phyloP scores from a whole-genome alignment of 1,284 basidiomycete genomes.

The Lentinula novae-zelandiae region DNA sequence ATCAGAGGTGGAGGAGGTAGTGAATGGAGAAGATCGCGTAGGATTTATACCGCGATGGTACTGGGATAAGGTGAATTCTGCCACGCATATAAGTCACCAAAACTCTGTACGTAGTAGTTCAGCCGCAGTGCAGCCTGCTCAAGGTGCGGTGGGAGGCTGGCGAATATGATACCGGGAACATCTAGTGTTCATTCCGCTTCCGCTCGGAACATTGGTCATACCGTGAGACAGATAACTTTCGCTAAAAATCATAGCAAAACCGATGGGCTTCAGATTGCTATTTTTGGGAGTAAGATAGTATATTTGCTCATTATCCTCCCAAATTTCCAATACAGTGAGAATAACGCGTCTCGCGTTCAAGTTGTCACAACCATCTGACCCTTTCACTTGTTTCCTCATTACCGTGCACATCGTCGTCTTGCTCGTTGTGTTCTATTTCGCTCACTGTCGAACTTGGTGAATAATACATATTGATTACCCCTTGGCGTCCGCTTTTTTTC shows the following conservation, averaged over 20 bases:
- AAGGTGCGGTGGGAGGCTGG: not conserved
- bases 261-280: not conserved
- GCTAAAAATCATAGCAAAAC: not conserved
- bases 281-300: not conserved
- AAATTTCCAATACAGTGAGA: not conserved
- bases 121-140: not conserved
- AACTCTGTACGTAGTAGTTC: not conserved
- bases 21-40: conserved; percentile 61
- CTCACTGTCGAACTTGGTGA: conserved; percentile 5
- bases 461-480: not conserved
- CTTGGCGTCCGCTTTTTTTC: conserved; percentile 14
- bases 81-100: not conserved
- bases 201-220: not conserved
- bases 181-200: not conserved
- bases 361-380: conserved; percentile 6
- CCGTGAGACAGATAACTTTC: not conserved
- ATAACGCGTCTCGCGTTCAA: not conserved
- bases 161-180: not conserved
- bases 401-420: not conserved
- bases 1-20: conserved; percentile 52
- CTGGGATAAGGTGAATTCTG: conserved; percentile 42
- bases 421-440: conserved; percentile 10
- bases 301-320: not conserved
- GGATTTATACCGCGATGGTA: conserved; percentile 75
- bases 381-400: not conserved